phyloP scores from a whole-genome alignment of 345 rosid genomes.

The Kandelia obovata region DNA sequence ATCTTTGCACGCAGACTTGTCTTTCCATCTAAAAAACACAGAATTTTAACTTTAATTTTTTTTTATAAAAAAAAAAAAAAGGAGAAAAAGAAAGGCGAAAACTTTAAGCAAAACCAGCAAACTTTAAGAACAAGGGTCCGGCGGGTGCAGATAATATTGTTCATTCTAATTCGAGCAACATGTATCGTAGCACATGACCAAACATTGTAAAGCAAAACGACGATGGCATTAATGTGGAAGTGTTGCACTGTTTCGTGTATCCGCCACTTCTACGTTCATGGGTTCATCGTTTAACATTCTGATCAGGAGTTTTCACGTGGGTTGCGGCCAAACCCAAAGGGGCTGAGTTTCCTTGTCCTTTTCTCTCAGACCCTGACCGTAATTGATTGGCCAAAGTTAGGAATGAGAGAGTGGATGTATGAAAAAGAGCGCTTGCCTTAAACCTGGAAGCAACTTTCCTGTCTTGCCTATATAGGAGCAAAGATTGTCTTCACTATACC shows the following conservation, averaged over 20 bases:
- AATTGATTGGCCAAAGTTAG: conserved; percentile 11
- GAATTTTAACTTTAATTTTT: background rate
- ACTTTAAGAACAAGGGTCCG: too few relatives aligned
- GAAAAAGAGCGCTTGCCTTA: conserved; percentile 2
- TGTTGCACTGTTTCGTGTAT: background rate
- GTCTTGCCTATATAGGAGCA: background rate
- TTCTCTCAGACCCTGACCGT: background rate
- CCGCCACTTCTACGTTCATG: background rate
- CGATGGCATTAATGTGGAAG: background rate
- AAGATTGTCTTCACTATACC: background rate
- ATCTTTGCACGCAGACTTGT: conserved; percentile 3
- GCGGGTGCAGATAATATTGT: background rate
- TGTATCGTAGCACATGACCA: background rate
- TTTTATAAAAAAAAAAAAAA: background rate
- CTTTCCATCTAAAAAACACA: background rate
- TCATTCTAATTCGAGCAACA: background rate
- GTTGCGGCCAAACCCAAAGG: conserved; percentile 13
- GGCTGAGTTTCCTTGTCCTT: conserved; percentile 3
- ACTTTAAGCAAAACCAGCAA: too few relatives aligned
- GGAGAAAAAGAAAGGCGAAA: background rate
- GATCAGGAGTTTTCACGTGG: conserved; percentile 7
- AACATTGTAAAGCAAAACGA: background rate
- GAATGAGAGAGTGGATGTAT: background rate
- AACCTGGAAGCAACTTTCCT: background rate
- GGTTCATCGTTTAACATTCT: too few relatives aligned